Conservation (phyloP, 192 early-diverging fungal genomes). For the Podochytrium sp. region DNA sequence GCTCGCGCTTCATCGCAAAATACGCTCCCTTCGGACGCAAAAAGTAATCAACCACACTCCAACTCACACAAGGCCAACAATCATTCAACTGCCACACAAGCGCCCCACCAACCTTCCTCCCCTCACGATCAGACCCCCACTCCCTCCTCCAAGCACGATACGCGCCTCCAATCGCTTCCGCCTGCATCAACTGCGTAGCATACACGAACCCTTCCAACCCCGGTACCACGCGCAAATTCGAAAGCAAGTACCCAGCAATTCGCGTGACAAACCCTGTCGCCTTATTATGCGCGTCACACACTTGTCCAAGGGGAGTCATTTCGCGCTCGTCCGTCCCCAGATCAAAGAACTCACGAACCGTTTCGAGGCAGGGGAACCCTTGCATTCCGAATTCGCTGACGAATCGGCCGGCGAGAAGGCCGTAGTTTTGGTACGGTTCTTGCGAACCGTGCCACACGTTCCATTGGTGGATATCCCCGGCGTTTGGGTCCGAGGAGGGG, state of each 20-base stretch:
- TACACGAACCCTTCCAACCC: conserved; percentile 40
- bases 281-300: conserved; percentile 42
- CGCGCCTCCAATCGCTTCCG: conserved; percentile 37
- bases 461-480: conserved; percentile 47
- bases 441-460: conserved; percentile 50
- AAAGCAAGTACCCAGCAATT: conserved; percentile 38
- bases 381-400: conserved; percentile 51
- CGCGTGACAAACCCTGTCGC: conserved; percentile 34
- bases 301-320: conserved; percentile 26
- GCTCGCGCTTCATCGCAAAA: conserved; percentile 25
- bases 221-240: conserved; percentile 38
- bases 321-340: background rate
- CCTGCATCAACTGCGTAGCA: conserved; percentile 41
- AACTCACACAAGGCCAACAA: conserved; percentile 39
- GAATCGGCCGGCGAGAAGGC: conserved; percentile 36
- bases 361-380: conserved; percentile 31
- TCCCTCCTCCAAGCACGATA: conserved; percentile 46
- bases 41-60: conserved; percentile 39
- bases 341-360: conserved; percentile 32
- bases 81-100: conserved; percentile 40
- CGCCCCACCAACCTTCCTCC: conserved; percentile 16
- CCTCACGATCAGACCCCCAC: conserved; percentile 29
- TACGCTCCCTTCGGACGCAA: conserved; percentile 34
- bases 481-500: conserved; percentile 7
- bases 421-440: conserved; percentile 43